These are phyloP conservation scores for Penicillium olsonii DNA, from an alignment of 2,329 filamentous ascomycete species.

Conservation along the genomic window DNA sequence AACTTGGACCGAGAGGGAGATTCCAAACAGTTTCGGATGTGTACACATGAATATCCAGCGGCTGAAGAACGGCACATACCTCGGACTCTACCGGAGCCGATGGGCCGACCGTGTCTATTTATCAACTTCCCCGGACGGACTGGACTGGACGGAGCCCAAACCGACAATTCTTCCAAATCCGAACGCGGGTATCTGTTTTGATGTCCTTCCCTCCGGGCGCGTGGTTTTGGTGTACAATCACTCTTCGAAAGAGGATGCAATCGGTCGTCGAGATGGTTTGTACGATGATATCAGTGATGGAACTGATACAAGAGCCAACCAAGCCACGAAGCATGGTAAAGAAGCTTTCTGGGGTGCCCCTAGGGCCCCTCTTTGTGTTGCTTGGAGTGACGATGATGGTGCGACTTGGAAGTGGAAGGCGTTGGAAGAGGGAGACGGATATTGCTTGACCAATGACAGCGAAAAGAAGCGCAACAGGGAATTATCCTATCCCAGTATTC, in stretches of 20 bases:
- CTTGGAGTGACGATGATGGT: conserved; percentile 38
- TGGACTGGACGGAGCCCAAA: conserved; percentile 41
- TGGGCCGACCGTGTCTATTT: conserved; percentile 50
- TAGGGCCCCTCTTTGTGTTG: conserved; percentile 23
- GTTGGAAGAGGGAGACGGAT: conserved; percentile 49
- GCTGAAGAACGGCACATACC: conserved; percentile 30
- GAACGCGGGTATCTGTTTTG: conserved; percentile 47
- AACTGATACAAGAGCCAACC: conserved; percentile 43
- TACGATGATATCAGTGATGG: conserved; percentile 50
- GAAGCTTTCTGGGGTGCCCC: conserved; percentile 50
- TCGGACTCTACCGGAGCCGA: conserved; percentile 46
- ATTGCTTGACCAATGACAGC: conserved; percentile 50
- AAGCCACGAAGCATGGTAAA: conserved; percentile 38
- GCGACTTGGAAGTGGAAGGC: conserved; percentile 41
- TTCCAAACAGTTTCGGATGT: conserved; percentile 41
- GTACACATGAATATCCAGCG: conserved; percentile 50
- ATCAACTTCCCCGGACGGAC: conserved; percentile 42
- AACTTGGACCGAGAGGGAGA: conserved; percentile 43
- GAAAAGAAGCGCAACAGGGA: conserved; percentile 45
- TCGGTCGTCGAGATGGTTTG: conserved; percentile 41
- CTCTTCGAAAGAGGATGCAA: conserved; percentile 35
- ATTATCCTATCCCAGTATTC: conserved; percentile 49
- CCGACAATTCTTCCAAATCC: conserved; percentile 46
- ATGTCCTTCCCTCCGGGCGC: conserved; percentile 38
- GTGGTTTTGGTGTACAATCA: conserved; percentile 46